phyloP scores from a whole-genome alignment of 441 rosid genomes.

The Erodium texanum region DNA sequence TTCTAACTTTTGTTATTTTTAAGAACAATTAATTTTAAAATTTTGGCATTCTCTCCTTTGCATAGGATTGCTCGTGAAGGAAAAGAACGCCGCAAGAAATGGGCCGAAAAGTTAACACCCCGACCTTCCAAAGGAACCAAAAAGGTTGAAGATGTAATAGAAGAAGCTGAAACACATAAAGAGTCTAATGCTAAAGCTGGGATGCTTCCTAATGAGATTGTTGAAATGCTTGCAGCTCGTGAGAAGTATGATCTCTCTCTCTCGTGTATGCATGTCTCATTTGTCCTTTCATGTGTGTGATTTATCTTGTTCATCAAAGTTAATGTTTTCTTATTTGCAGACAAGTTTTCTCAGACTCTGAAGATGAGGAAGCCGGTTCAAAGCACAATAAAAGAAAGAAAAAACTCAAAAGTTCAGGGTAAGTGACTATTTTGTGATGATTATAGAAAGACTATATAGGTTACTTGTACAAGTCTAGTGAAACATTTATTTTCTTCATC shows the following conservation, averaged over 20 bases:
- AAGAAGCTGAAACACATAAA: background rate
- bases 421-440: constrained; percentile 11
- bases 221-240: constrained; percentile 64
- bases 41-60: background rate
- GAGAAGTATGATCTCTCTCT: constrained; percentile 46
- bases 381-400: constrained; percentile 39
- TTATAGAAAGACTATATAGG: background rate
- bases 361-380: constrained; percentile 42
- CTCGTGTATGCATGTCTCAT: background rate
- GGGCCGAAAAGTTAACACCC: constrained; percentile 58
- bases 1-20: background rate
- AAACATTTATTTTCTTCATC: constrained; percentile 10
- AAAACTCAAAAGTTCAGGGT: constrained; percentile 61
- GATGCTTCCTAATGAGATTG: constrained; percentile 77
- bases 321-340: constrained; percentile 31
- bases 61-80: constrained; percentile 53
- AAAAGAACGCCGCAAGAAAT: constrained; percentile 58
- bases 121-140: constrained; percentile 27
- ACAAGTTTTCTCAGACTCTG: constrained; percentile 56
- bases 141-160: constrained; percentile 18
- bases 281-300: background rate
- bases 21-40: background rate
- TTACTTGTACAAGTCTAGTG: background rate
- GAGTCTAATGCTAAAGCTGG: constrained; percentile 35
- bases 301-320: constrained; percentile 7